Evolutionary conservation across 2,329 filamentous ascomycete genomes (phyloP).

Genomic region (Ophiocordyceps robertsii): DNA sequence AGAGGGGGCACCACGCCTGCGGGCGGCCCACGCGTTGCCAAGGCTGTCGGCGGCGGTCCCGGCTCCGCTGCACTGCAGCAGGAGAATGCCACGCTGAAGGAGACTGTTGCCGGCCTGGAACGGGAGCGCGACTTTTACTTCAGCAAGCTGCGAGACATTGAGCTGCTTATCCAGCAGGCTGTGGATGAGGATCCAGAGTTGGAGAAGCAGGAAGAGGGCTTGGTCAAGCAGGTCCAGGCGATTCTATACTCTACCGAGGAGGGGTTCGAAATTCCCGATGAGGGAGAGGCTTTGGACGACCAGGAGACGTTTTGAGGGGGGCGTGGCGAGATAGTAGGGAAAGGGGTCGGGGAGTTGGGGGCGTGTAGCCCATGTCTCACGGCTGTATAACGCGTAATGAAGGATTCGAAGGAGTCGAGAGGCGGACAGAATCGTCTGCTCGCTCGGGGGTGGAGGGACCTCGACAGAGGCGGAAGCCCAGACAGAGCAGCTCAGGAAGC

Average conservation of each 20-base stretch:
- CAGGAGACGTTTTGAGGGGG: constrained; percentile 60
- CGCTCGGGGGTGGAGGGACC: neutral
- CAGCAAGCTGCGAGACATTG: constrained; percentile 94
- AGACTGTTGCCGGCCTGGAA: constrained; percentile 89
- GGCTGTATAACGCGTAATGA: constrained; percentile 2
- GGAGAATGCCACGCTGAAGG: constrained; percentile 82
- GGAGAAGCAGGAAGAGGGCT: constrained; percentile 82
- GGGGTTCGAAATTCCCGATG: constrained; percentile 79
- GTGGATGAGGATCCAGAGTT: constrained; percentile 86
- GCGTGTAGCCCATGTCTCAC: neutral
- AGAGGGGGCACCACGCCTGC: constrained; percentile 50
- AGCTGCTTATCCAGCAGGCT: constrained; percentile 83
- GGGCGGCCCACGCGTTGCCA: constrained; percentile 28
- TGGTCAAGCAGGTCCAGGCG: constrained; percentile 91
- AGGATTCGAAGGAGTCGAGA: constrained; percentile 1
- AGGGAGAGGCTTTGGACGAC: constrained; percentile 58
- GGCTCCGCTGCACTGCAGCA: constrained; percentile 61
- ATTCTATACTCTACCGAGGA: constrained; percentile 97
- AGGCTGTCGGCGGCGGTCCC: constrained; percentile 37
- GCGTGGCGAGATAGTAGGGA: neutral
- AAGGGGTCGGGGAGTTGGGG: neutral
- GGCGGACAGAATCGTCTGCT: neutral
- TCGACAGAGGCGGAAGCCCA: neutral
- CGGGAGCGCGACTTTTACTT: constrained; percentile 98
- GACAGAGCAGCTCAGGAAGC: neutral